Conservation (phyloP, 2,329 filamentous ascomycete genomes). For the Diatrype stigma region DNA sequence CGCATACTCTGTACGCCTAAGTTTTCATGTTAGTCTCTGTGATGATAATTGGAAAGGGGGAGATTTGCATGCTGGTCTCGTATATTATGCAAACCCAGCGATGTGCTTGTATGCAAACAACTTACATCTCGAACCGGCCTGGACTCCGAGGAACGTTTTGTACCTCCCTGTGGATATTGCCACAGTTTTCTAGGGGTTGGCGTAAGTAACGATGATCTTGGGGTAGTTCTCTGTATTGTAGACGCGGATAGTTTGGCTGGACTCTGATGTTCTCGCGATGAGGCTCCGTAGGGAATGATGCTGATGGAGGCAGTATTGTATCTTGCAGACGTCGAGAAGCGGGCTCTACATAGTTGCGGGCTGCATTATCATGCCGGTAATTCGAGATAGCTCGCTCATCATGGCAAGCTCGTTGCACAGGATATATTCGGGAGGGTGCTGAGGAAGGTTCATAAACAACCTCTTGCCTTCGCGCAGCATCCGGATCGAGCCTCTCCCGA, state of each 20-base stretch:
- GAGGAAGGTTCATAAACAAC: not conserved
- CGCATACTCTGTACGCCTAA: not conserved
- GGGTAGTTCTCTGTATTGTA: conserved; percentile 9
- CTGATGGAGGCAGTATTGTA: conserved; percentile 1
- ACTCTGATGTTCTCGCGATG: conserved; percentile 5
- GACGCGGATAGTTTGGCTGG: conserved; percentile 2
- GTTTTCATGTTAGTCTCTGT: not conserved
- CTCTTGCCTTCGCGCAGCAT: not conserved
- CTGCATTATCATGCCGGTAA: conserved; percentile 7
- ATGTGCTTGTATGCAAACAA: conserved; percentile 1
- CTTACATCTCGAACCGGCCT: conserved; percentile 19
- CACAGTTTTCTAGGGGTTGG: conserved; percentile 9
- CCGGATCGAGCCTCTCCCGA: not conserved
- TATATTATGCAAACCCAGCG: not conserved
- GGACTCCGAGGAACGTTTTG: conserved; percentile 7
- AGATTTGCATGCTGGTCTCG: not conserved
- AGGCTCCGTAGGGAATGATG: conserved; percentile 1
- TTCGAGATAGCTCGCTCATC: not conserved
- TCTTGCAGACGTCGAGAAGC: conserved; percentile 8
- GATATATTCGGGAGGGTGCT: not conserved
- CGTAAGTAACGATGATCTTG: conserved; percentile 8
- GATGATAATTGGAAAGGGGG: not conserved
- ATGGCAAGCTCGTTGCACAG: not conserved
- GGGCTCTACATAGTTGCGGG: conserved; percentile 4
- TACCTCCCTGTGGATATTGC: conserved; percentile 5